Conservation (phyloP, 768 basidiomycete species). For the Lentinula detonsa region DNA sequence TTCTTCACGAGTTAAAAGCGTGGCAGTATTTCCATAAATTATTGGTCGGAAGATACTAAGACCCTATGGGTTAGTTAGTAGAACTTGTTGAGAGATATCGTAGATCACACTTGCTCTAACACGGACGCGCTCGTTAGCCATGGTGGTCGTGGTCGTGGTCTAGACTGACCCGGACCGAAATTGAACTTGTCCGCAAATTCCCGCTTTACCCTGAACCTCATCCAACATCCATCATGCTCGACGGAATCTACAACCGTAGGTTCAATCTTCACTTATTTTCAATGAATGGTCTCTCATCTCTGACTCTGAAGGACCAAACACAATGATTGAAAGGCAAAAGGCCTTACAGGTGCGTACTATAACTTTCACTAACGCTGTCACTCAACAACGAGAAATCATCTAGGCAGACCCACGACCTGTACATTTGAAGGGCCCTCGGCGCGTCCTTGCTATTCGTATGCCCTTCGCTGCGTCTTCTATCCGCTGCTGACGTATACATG, state of each 20-base stretch:
- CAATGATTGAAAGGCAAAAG: constrained; percentile 60
- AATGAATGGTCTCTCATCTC: not conserved
- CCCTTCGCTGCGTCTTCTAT: constrained; percentile 4
- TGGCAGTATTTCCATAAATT: constrained; percentile 93
- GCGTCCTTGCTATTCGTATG: constrained; percentile 60
- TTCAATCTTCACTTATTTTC: constrained; percentile 4
- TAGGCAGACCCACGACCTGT: constrained; percentile 45
- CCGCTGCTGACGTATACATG: not conserved
- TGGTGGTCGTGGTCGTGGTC: constrained; percentile 23
- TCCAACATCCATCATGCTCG: constrained; percentile 38
- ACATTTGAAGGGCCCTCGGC: constrained; percentile 55
- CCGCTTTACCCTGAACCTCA: constrained; percentile 17
- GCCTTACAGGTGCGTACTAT: constrained; percentile 47
- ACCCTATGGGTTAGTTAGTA: constrained; percentile 43
- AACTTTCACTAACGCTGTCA: not conserved
- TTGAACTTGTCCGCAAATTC: constrained; percentile 21
- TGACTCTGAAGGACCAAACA: constrained; percentile 49
- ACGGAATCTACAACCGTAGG: constrained; percentile 63
- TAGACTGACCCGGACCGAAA: constrained; percentile 7
- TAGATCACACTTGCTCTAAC: constrained; percentile 55
- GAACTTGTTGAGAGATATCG: constrained; percentile 5
- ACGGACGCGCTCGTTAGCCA: constrained; percentile 68
- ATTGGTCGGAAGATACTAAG: constrained; percentile 84
- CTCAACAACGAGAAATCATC: not conserved
- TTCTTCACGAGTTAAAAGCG: constrained; percentile 70